A percentile compares a stretch with the other conserved stretches of the same genome.
phyloP scores from a whole-genome alignment of 345 rosid genomes.

The Salix koriyanagi region DNA sequence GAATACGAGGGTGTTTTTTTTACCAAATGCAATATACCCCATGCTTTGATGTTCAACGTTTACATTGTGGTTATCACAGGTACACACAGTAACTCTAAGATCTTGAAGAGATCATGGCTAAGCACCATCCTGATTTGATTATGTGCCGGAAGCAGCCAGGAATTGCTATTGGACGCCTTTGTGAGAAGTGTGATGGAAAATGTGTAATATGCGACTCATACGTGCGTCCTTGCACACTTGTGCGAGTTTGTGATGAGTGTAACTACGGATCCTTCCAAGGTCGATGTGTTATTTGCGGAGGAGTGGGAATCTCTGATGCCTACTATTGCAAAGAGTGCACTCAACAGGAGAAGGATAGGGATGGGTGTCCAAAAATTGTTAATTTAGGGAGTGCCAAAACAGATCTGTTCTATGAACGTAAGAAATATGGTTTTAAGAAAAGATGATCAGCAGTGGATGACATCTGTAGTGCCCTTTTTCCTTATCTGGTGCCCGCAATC shows the following conservation, averaged over 20 bases:
- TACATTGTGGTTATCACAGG: background rate
- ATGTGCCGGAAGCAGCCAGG: slow-evolving; percentile 79
- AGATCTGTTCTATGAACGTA: slow-evolving; percentile 38
- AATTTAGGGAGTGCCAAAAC: slow-evolving; percentile 42
- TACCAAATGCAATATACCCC: background rate
- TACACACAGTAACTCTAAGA: background rate
- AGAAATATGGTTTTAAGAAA: slow-evolving; percentile 48
- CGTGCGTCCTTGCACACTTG: slow-evolving; percentile 68
- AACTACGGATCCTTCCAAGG: slow-evolving; percentile 76
- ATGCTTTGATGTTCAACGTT: background rate
- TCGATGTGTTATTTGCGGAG: slow-evolving; percentile 66
- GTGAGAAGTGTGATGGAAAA: slow-evolving; percentile 66
- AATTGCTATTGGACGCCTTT: slow-evolving; percentile 64
- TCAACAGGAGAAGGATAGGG: slow-evolving; percentile 61
- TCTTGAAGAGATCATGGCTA: slow-evolving; percentile 39
- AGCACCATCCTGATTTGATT: slow-evolving; percentile 75
- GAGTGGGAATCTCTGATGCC: slow-evolving; percentile 67
- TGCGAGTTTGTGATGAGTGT: slow-evolving; percentile 68
- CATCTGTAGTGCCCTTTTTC: background rate
- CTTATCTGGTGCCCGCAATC: background rate
- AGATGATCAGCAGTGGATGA: slow-evolving; percentile 17
- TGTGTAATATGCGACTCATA: slow-evolving; percentile 70
- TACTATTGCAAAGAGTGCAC: slow-evolving; percentile 76
- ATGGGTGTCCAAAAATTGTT: slow-evolving; percentile 47
- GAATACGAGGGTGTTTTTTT: background rate